Evolutionary conservation across 129 eudicot species (phyloP), one percentile per base, ranked within the genome.

Genomic region (Centaurea solstitialis): DNA sequence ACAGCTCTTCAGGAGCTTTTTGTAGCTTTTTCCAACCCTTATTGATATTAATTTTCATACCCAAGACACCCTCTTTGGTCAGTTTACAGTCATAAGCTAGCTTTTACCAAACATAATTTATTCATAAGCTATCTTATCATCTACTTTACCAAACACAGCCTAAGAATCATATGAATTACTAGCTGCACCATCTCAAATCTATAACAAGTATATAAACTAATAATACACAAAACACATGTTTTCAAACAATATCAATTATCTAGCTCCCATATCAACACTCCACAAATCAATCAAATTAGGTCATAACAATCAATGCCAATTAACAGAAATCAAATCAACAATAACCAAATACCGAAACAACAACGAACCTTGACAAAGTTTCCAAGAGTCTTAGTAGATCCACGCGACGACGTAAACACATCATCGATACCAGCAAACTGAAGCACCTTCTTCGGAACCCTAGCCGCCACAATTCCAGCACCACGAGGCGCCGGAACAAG

Each of bases 351-450:
- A 66, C 24, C 0, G 15, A 45, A 26, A 45, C 4, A 53, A n/a
- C 20, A 68, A 3, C 68, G 28, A 24, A 91, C 97, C 94, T 92
- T 89, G 38, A 92, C 97, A 43, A 92, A 92, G 81, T 92, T 92
- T 2, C 94, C 97, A 35, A 92, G 94, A 28, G 92, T 92, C 77
- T 92, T 92, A 0, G 97, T 92, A 0, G 92, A 89, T 0, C 94
- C 97, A 77, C 97, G 89, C 0, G 97, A 92, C 2, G 89, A 86
- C 0, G 97, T 92, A 18, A 92, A 89, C 6, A 92, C 93, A 87
- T 92, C 97, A 23, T 92, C 94, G 75, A 89, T 92, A 0, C 97
- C 94, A 80, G 94, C 97, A 78, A 92, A 87, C 92, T 92, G 97
- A 6, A 89, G 85, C 10, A 92, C 97, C 89, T 92, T 92, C 82